Evolutionary conservation across 1,284 basidiomycete species (phyloP).

Genomic region (Hypsizygus ulmarius): DNA sequence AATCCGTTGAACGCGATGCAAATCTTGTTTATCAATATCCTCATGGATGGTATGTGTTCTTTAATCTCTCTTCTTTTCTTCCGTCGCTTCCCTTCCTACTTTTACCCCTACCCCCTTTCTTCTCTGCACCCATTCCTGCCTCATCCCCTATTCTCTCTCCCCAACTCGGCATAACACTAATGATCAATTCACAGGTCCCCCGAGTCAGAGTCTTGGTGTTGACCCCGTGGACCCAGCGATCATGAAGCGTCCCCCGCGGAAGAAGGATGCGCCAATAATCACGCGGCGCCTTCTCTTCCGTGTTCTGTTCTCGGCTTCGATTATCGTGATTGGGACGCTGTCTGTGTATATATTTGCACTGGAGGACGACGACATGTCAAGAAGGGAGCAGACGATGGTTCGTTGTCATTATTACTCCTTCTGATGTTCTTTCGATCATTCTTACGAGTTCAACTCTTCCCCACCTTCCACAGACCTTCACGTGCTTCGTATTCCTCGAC

Average conservation of each 20-base stretch:
- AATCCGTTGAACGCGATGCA: conserved; percentile 99
- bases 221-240: conserved; percentile 92
- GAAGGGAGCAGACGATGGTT: conserved; percentile 93
- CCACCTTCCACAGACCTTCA: conserved; percentile 75
- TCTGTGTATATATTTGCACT: conserved; percentile 86
- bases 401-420: conserved; percentile 26
- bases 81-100: not conserved
- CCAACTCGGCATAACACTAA: too few relatives aligned
- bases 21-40: conserved; percentile 97
- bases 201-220: conserved; percentile 93
- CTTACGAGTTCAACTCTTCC: not conserved
- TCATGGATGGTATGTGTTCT: conserved; percentile 84
- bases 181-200: conserved; percentile 60
- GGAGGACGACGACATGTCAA: conserved; percentile 77
- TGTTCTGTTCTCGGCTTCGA: conserved; percentile 86
- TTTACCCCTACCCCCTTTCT: not conserved
- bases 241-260: conserved; percentile 86
- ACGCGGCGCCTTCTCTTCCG: conserved; percentile 71
- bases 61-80: conserved; percentile 4
- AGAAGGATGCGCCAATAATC: conserved; percentile 88
- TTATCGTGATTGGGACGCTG: conserved; percentile 87
- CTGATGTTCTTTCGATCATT: not conserved
- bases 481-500: conserved; percentile 95
- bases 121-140: not conserved
- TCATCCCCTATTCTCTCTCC: not conserved